Conservation (phyloP, 305 asterid genomes). For the Fraxinus latifolia region DNA sequence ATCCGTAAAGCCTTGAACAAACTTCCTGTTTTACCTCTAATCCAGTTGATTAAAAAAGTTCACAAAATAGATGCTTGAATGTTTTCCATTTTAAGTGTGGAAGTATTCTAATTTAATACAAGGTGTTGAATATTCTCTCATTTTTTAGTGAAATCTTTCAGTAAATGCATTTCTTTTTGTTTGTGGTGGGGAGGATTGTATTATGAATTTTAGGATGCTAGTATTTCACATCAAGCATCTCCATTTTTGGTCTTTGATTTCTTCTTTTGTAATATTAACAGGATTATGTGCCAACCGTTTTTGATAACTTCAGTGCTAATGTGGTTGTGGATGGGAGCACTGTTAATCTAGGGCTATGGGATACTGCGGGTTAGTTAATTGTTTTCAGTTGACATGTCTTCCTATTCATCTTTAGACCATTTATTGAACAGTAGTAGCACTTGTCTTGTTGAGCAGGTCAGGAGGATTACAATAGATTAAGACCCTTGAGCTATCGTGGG, state of each 20-base stretch:
- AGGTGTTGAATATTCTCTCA: not conserved
- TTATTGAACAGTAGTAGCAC: constrained; percentile 14
- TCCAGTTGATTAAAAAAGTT: not conserved
- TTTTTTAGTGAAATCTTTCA: not conserved
- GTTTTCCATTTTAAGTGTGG: not conserved
- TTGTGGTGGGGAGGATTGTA: not conserved
- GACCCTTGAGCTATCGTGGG: constrained; percentile 59
- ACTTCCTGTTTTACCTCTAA: not conserved
- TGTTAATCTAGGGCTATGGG: constrained; percentile 65
- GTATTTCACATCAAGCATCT: not conserved
- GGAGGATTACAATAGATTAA: constrained; percentile 56
- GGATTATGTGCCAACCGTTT: constrained; percentile 73
- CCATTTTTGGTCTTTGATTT: not conserved
- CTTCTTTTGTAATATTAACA: constrained; percentile 20
- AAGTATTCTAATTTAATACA: not conserved
- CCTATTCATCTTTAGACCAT: not conserved
- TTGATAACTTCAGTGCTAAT: constrained; percentile 70
- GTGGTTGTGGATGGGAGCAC: constrained; percentile 70
- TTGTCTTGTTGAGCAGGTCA: constrained; percentile 41
- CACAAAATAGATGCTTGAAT: not conserved
- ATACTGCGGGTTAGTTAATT: constrained; percentile 53
- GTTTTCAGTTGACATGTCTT: constrained; percentile 2
- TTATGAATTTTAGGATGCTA: not conserved
- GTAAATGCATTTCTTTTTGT: not conserved
- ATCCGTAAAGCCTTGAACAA: not conserved